These are phyloP conservation scores for Lasiodiplodia sp. DNA, from an alignment of 2,329 filamentous ascomycete genomes.

Conservation along the genomic window DNA sequence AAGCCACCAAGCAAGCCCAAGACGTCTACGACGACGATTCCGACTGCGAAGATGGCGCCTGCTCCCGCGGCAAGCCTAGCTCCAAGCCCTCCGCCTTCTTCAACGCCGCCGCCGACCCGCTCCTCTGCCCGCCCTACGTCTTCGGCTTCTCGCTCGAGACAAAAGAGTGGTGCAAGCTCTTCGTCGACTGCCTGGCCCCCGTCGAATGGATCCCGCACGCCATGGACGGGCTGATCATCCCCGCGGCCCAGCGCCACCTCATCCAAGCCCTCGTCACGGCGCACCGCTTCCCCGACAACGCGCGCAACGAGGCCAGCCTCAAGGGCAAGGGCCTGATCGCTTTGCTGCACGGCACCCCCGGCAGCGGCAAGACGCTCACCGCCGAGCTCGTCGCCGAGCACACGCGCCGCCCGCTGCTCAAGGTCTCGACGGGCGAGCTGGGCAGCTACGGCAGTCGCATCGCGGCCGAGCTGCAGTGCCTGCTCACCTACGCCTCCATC, in stretches of 20 bases:
- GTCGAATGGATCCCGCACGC: conserved; percentile 41
- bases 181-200: conserved; percentile 38
- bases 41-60: conserved; percentile 3
- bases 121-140: conserved; percentile 42
- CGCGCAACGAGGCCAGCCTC: conserved; percentile 49
- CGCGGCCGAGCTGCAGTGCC: conserved; percentile 30
- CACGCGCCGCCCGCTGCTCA: neutral
- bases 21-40: neutral
- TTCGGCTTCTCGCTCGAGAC: conserved; percentile 34
- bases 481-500: conserved; percentile 19
- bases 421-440: conserved; percentile 55
- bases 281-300: conserved; percentile 35
- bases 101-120: conserved; percentile 34
- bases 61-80: conserved; percentile 27
- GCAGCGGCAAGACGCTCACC: conserved; percentile 58
- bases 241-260: conserved; percentile 39
- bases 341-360: conserved; percentile 57
- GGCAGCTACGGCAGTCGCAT: conserved; percentile 38
- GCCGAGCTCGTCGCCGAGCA: conserved; percentile 51
- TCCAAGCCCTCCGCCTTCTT: conserved; percentile 16
- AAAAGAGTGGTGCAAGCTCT: conserved; percentile 34
- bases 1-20: conserved; percentile 20
- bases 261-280: conserved; percentile 39
- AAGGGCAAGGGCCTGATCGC: conserved; percentile 61
- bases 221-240: conserved; percentile 42